phyloP scores from a whole-genome alignment of 2,329 filamentous ascomycete genomes.

The Trichoderma sp. region DNA sequence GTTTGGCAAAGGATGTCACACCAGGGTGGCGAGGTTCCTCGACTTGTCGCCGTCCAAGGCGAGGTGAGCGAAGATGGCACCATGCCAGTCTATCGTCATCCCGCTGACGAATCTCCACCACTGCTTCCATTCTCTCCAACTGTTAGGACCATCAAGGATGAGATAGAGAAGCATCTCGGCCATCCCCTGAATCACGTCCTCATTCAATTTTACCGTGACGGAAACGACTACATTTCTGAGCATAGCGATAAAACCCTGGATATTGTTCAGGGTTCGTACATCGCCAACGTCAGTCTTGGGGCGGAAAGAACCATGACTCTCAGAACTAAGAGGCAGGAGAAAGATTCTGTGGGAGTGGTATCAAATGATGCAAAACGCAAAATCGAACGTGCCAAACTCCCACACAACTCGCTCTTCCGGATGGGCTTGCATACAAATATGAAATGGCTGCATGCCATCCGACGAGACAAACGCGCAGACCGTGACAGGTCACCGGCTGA shows the following conservation, averaged over 20 bases:
- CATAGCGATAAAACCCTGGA: conserved; percentile 97
- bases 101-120: conserved; percentile 81
- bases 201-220: conserved; percentile 88
- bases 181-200: conserved; percentile 87
- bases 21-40: conserved; percentile 84
- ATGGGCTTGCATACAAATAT: conserved; percentile 80
- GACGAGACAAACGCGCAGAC: conserved; percentile 72
- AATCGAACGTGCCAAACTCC: conserved; percentile 68
- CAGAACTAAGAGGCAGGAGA: conserved; percentile 69
- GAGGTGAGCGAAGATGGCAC: conserved; percentile 64
- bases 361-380: conserved; percentile 43
- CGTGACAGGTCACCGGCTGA: conserved; percentile 69
- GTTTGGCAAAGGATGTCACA: conserved; percentile 92
- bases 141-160: conserved; percentile 64
- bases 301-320: conserved; percentile 88
- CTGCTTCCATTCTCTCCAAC: conserved; percentile 72
- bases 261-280: conserved; percentile 74
- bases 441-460: conserved; percentile 89
- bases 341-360: conserved; percentile 34
- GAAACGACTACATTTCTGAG: conserved; percentile 89
- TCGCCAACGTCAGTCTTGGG: conserved; percentile 92
- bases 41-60: conserved; percentile 88
- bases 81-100: conserved; percentile 91
- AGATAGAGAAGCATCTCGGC: conserved; percentile 69
- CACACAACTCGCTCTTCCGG: conserved; percentile 85